Conservation (phyloP, 805 yeast genomes). For the Tetrapisispora iriomotensis region DNA sequence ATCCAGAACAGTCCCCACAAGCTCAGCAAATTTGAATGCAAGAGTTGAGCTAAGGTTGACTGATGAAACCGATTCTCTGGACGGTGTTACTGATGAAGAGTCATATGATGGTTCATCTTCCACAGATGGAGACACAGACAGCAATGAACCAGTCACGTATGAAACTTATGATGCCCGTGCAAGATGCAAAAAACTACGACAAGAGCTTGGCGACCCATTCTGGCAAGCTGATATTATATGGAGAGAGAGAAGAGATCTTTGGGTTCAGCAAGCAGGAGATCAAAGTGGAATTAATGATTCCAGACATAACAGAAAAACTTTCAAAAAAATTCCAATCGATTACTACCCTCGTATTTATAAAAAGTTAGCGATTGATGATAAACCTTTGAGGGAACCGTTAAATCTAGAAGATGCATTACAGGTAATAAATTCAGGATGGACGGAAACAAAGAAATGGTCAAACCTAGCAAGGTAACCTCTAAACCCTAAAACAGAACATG, state of each 20-base stretch:
- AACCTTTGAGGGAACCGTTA: constrained; percentile 56
- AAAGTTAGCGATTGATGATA: constrained; percentile 59
- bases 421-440: constrained; percentile 80
- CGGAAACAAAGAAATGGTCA: constrained; percentile 65
- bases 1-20: background rate
- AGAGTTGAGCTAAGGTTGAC: constrained; percentile 19
- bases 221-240: constrained; percentile 52
- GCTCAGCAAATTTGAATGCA: constrained; percentile 1
- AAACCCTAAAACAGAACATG: too few relatives aligned
- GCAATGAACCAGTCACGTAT: constrained; percentile 15
- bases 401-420: constrained; percentile 64
- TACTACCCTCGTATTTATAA: constrained; percentile 56
- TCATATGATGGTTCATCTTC: constrained; percentile 1
- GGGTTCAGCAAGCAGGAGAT: constrained; percentile 38
- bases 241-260: constrained; percentile 56
- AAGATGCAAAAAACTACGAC: constrained; percentile 27
- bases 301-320: constrained; percentile 14
- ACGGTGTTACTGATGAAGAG: background rate
- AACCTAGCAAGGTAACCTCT: constrained; percentile 32
- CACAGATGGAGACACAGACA: constrained; percentile 8
- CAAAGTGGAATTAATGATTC: background rate
- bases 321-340: constrained; percentile 34
- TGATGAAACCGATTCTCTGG: constrained; percentile 13
- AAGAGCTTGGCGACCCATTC: constrained; percentile 32
- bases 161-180: constrained; percentile 26